These are phyloP conservation scores for Celoporthe dispersa DNA, from an alignment of 2,329 filamentous ascomycete species.

Conservation along the genomic window DNA sequence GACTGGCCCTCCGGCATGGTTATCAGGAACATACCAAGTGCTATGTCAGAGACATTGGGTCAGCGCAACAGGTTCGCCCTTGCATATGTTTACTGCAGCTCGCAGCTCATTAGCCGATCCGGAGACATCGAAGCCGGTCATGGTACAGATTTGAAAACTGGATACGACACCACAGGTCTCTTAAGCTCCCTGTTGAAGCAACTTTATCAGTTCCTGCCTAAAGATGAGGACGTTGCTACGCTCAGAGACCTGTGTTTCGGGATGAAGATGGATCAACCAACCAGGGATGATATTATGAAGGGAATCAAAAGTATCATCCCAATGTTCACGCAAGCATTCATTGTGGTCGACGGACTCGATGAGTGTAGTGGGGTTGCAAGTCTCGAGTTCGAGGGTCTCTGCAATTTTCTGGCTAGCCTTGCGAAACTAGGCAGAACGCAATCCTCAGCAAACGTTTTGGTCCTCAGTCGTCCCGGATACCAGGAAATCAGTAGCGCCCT, in stretches of 20 bases:
- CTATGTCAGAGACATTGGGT: neutral
- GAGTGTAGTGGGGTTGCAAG: conserved; percentile 12
- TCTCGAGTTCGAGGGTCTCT: conserved; percentile 7
- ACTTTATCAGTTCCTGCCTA: neutral
- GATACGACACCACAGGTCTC: conserved; percentile 5
- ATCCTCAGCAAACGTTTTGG: conserved; percentile 9
- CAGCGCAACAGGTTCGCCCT: neutral
- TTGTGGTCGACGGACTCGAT: conserved; percentile 16
- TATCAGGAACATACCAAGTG: neutral
- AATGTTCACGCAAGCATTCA: conserved; percentile 1
- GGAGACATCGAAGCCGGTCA: neutral
- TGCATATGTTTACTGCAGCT: conserved; percentile 18
- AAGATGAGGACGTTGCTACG: neutral
- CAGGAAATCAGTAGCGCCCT: neutral
- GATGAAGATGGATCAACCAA: neutral
- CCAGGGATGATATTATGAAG: neutral
- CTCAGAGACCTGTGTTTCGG: neutral
- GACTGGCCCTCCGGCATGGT: neutral
- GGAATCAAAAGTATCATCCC: neutral
- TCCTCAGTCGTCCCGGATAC: conserved; percentile 4
- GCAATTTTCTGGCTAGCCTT: neutral
- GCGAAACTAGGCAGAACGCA: neutral
- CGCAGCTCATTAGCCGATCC: neutral
- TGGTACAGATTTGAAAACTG: neutral
- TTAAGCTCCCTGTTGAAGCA: conserved; percentile 9